Evolutionary conservation across 345 rosid species (phyloP).

Genomic region (Aurinia saxatilis): DNA sequence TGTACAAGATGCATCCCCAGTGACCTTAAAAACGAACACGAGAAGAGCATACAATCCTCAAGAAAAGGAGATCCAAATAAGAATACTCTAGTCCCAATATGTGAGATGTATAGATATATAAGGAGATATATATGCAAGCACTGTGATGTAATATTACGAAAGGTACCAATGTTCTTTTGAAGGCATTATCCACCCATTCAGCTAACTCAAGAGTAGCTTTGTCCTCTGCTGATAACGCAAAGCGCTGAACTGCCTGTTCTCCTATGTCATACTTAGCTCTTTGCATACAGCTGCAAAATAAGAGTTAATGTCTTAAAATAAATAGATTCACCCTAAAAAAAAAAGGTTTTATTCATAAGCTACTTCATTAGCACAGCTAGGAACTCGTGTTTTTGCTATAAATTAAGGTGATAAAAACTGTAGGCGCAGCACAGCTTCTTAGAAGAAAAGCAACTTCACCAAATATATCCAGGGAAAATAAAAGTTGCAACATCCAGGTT

Average conservation of each 20-base stretch:
- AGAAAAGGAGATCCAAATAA: not conserved
- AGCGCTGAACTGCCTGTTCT: constrained; percentile 87
- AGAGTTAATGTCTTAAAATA: constrained; percentile 12
- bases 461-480: not conserved
- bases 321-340: not conserved
- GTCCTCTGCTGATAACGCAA: constrained; percentile 92
- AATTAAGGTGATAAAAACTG: not conserved
- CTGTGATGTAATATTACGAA: constrained; percentile 21
- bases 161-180: constrained; percentile 61
- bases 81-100: not conserved
- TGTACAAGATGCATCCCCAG: not conserved
- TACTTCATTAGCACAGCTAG: not conserved
- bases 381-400: not conserved
- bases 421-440: constrained; percentile 1
- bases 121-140: constrained; percentile 6
- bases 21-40: not conserved
- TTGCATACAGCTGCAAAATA: constrained; percentile 81
- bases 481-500: not conserved
- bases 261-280: constrained; percentile 92
- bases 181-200: constrained; percentile 89
- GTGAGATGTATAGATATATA: not conserved
- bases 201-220: constrained; percentile 94
- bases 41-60: constrained; percentile 1
- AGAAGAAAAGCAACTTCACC: not conserved
- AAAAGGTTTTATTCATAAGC: not conserved